phyloP scores from a whole-genome alignment of 495 filamentous ascomycete genomes.

The Trichoderma orchidacearum region DNA sequence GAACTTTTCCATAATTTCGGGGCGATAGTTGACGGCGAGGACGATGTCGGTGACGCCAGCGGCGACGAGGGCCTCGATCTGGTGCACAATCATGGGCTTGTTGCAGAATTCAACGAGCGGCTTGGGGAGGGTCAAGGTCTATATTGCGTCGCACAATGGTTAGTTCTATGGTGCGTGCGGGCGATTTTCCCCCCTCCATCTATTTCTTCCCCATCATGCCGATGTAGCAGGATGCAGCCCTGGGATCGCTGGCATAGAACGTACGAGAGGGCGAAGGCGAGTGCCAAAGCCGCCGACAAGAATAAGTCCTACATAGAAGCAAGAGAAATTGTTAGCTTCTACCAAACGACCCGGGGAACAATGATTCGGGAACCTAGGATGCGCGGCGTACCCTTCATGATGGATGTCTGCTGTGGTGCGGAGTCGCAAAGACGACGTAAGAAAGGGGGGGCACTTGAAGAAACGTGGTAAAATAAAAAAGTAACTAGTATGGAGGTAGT shows the following conservation, averaged over 20 bases:
- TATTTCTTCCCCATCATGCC: not conserved
- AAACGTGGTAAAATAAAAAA: not conserved
- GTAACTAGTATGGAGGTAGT: not conserved
- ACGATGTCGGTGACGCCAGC: slow-evolving; percentile 98
- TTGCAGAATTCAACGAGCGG: slow-evolving; percentile 97
- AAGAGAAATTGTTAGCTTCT: not conserved
- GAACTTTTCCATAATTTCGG: slow-evolving; percentile 78
- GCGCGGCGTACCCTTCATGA: slow-evolving; percentile 26
- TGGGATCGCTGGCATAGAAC: slow-evolving; percentile 23
- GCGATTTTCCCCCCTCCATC: not conserved
- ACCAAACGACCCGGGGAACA: not conserved
- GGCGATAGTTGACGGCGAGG: slow-evolving; percentile 95
- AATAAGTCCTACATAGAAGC: slow-evolving; percentile 44
- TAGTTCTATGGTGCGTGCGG: slow-evolving; percentile 8
- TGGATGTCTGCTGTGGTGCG: not conserved
- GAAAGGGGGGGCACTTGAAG: not conserved
- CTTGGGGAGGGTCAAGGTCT: slow-evolving; percentile 96
- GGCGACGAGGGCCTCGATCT: slow-evolving; percentile 87
- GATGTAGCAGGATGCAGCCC: slow-evolving; percentile 1
- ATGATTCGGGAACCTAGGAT: not conserved
- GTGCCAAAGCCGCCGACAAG: slow-evolving; percentile 99
- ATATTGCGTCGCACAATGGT: slow-evolving; percentile 10
- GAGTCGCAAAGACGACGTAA: not conserved
- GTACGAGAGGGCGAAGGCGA: slow-evolving; percentile 91
- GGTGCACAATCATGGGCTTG: slow-evolving; percentile 97